phyloP scores from a whole-genome alignment of 208 protist genomes.

The Crithidia brevicula region DNA sequence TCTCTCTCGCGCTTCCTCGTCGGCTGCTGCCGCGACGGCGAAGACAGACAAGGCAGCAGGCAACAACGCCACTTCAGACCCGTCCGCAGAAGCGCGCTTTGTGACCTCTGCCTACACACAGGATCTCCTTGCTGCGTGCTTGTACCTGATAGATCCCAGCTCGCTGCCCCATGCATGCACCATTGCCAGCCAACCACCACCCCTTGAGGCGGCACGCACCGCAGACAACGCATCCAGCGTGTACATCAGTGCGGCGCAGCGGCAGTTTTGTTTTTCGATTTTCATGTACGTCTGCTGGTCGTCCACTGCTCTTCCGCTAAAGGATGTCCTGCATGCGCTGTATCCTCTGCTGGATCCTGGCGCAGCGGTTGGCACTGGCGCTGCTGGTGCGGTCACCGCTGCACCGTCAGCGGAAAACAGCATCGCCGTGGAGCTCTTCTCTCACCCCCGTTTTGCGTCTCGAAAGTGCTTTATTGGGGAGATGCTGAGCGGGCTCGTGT shows the following conservation, averaged over 20 bases:
- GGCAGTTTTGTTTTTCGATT: constrained; percentile 45
- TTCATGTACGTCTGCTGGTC: constrained; percentile 72
- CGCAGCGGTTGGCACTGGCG: background rate
- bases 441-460: constrained; percentile 30
- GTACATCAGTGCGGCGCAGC: constrained; percentile 62
- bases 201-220: constrained; percentile 6
- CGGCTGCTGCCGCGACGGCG: background rate
- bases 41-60: too few relatives aligned
- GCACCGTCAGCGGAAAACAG: constrained; percentile 33
- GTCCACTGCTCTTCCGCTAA: constrained; percentile 26
- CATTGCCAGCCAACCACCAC: background rate
- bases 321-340: constrained; percentile 53
- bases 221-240: constrained; percentile 35
- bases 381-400: background rate
- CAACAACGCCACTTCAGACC: too few relatives aligned
- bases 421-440: constrained; percentile 53
- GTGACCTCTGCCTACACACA: constrained; percentile 51
- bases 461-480: constrained; percentile 39
- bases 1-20: background rate
- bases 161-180: background rate
- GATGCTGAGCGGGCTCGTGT: constrained; percentile 64
- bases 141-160: constrained; percentile 41
- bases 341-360: constrained; percentile 72
- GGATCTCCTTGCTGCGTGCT: constrained; percentile 52
- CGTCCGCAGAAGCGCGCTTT: constrained; percentile 16